Base-by-base conservation (phyloP, 2,329 filamentous ascomycete genomes). In the Gyromitra esculenta region DNA sequence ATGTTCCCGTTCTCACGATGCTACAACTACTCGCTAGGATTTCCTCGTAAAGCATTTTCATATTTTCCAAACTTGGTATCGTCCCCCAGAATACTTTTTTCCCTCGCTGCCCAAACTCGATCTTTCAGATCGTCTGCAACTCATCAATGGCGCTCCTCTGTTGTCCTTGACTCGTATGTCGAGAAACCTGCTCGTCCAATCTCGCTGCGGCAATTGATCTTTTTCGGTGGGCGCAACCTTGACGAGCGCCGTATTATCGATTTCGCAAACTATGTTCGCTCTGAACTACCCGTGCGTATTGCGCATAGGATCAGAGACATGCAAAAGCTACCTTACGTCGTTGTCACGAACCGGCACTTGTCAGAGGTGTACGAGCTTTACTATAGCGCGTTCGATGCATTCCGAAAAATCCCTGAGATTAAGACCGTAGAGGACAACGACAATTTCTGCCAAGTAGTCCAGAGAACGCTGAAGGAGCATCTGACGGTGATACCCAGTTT, bases 191-290 rank as follows among this genome's bases (percentile, higher is more conserved):
- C 94, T 63, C 89, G 94, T 67, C 96, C 96, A n/a, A 97, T 99
- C 82, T 97, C 93, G 85, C 86, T 99, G 81, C 92, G 96, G 75
- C 96, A 98, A 85, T 88, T 99, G 81, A 98, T 97, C 85, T 96
- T 98, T 81, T 99, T 98, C 84, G 96, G 96, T 39, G 79, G 79
- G 50, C 91, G 96, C 62, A 96, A 94, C 25, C 85, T 99, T 82
- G 97, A 94, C 62, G 94, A 98, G 84, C 88, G 90, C 66, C 91
- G 96, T 74, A 87, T 99, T 77, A 89, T 99, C 80, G 94, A 92
- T 85, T 97, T 94, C 56, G 96, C 96, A 77, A 99, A 99, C 85
- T 99, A 99, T 86, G 94, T 98, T 67, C 92, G 96, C 74, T 94
- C 94, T 4, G 96, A 99, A 85, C 88, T 99, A 67, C 95, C 95